Conservation (phyloP, 176 grass and related monocot genomes). For the Phragmites australis region DNA sequence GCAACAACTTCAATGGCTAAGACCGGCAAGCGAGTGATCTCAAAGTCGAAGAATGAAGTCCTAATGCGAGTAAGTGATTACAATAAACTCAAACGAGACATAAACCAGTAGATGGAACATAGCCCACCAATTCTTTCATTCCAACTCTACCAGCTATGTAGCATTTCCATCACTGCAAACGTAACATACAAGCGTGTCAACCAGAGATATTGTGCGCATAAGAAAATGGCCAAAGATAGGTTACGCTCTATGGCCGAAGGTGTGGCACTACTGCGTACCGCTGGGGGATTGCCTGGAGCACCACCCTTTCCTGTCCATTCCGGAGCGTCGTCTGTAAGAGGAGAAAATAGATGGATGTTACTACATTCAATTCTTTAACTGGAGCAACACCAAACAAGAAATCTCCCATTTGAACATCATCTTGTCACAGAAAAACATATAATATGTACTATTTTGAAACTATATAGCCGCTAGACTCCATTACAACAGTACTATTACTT, state of each 20-base stretch:
- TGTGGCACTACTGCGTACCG: conserved; percentile 2
- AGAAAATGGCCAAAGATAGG: not conserved
- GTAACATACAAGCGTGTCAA: not conserved
- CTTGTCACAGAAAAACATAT: too few species aligned
- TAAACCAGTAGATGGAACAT: not conserved
- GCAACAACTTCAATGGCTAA: not conserved
- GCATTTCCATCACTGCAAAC: conserved; percentile 19
- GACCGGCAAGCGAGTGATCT: not conserved
- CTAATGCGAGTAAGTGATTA: not conserved
- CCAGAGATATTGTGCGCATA: not conserved
- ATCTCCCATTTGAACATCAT: not conserved
- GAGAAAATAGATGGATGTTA: not conserved
- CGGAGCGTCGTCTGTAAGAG: conserved; percentile 5
- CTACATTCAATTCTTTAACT: not conserved
- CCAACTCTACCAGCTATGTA: conserved; percentile 8
- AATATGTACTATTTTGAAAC: too few species aligned
- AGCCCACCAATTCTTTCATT: not conserved
- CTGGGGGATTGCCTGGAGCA: not conserved
- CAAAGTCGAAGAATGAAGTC: not conserved
- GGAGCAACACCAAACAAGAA: not conserved
- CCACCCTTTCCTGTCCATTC: not conserved
- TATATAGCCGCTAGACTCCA: too few species aligned
- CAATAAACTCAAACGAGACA: not conserved
- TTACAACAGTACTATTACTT: too few species aligned
- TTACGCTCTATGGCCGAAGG: too few species aligned